Base-by-base conservation (phyloP, 2,329 filamentous ascomycete genomes). In the Fusarium stilboides region DNA sequence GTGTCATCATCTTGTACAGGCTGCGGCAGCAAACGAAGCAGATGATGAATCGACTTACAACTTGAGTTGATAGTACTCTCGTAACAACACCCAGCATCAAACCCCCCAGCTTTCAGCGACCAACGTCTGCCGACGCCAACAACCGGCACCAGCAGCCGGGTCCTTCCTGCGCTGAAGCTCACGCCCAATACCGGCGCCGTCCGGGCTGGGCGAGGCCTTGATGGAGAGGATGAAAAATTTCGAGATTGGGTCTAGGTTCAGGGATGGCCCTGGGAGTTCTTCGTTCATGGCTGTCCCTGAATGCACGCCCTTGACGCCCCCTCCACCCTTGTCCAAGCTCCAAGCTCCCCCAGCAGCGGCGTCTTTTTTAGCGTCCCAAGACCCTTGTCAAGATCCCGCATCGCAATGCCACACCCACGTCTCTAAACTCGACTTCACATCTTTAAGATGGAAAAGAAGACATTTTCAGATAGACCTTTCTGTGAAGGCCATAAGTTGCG, bases 331-430 rank as follows among this genome's bases (percentile, higher is more conserved):
- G 60, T 37, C 63, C 55, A 64, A 70, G 66, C 70, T 66, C 47
- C 57, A 57, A 71, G 68, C 60, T 70, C 56, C 24, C 63, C 62
- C 69, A 71, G 72, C 65, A 57, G 65, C 65, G 73, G 71, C 71
- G 73, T 52, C 62, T 58, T 59, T 75, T 62, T 75, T 74, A 75
- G 73, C 73, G 73, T 67, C 56, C 36, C 40, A 59, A 63, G 43
- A 75, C 73, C 73, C 73, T 75, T 75, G 73, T 75, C 70, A 34
- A 70, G 69, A 73, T 75, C 73, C 71, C 73, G 73, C 72, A 53
- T 70, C 70, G 42, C 65, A 75, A 75, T 75, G 73, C 69, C 73
- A 75, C 73, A 75, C 73, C 72, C 71, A 74, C 62, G 62, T 74
- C 63, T 64, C 62, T 72, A 75, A 75, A 72, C 57, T 74, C 57